phyloP scores from a whole-genome alignment of 495 filamentous ascomycete species.

The Pseudoneurospora amorphoporcata region DNA sequence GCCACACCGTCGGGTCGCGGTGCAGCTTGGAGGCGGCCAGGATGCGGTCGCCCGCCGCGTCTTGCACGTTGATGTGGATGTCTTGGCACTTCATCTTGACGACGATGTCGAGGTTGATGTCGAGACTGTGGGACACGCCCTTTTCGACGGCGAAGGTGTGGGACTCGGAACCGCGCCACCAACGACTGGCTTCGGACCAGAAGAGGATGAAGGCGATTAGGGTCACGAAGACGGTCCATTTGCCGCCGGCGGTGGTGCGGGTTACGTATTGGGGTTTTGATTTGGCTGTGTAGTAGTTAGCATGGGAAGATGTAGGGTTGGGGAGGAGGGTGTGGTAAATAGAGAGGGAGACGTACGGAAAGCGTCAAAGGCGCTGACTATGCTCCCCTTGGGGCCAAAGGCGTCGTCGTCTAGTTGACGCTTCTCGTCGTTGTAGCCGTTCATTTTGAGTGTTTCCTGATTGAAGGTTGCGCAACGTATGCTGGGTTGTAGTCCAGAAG shows the following conservation, averaged over 20 bases:
- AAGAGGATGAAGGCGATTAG: slow-evolving; percentile 60
- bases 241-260: slow-evolving; percentile 70
- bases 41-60: slow-evolving; percentile 85
- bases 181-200: slow-evolving; percentile 65
- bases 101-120: slow-evolving; percentile 93
- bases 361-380: slow-evolving; percentile 85
- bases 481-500: not conserved
- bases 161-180: slow-evolving; percentile 71
- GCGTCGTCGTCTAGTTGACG: slow-evolving; percentile 55
- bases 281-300: slow-evolving; percentile 57
- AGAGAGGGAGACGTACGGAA: slow-evolving; percentile 61
- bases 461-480: not conserved
- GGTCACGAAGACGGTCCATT: slow-evolving; percentile 82
- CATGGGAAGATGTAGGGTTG: not conserved
- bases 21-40: slow-evolving; percentile 66
- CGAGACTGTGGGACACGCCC: slow-evolving; percentile 72
- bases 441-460: slow-evolving; percentile 26
- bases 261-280: slow-evolving; percentile 87
- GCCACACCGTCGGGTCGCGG: slow-evolving; percentile 70
- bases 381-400: slow-evolving; percentile 63
- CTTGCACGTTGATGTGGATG: slow-evolving; percentile 94
- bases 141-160: slow-evolving; percentile 94
- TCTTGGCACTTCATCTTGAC: slow-evolving; percentile 82
- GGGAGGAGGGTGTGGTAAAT: not conserved
- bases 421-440: slow-evolving; percentile 48